Base-by-base conservation (phyloP, 1,284 basidiomycete species). In the Cryptococcus hybrid region DNA sequence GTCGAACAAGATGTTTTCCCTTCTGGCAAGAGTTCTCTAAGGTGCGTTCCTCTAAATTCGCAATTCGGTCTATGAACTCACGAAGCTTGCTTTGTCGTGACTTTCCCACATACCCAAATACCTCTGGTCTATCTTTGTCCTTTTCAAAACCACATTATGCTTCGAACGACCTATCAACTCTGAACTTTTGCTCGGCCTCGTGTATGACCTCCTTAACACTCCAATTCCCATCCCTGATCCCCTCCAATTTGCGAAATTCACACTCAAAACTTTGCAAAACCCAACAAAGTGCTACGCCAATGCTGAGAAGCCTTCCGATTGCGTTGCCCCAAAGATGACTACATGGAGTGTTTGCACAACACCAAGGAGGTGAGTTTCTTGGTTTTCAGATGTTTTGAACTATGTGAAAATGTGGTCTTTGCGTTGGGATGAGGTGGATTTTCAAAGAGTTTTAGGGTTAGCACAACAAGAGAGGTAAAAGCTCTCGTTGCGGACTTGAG, bases 1-100 rank as follows among this genome's bases (percentile, higher is more conserved):
- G 90, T 70, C 86, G 87, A 70, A 88, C 90, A 66, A 85, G 91
- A 69, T 97, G 93, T 81, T 94, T 94, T 78, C 82, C 85, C 5
- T 91, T 89, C 79, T 97, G 93, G 92, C 91, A 94, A 71, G 89
- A 90, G 73, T 90, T 92, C 79, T 84, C 86, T 63, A 90, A 89
- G 75, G 89, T 88, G 61, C 56, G 77, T 68, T 24, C 47, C 8
- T 24, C 34, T 34, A 34, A 15, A 12, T 35, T 34, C 13, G 13
- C 43, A 18, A 44, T 15, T 12, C 7, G 8, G n/a, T 7, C 43
- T n/a, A n/a, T 5, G 5, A 5, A 24, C 43, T 44, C 24, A 44
- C 43, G 7, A 42, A 24, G n/a, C 6, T 15, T 18, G n/a, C 9
- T 18, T 24, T 30, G 30, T 4, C 30, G 30, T 4, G 30, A 30